phyloP scores from a whole-genome alignment of 495 filamentous ascomycete species.

The Xylaria flabelliformis region DNA sequence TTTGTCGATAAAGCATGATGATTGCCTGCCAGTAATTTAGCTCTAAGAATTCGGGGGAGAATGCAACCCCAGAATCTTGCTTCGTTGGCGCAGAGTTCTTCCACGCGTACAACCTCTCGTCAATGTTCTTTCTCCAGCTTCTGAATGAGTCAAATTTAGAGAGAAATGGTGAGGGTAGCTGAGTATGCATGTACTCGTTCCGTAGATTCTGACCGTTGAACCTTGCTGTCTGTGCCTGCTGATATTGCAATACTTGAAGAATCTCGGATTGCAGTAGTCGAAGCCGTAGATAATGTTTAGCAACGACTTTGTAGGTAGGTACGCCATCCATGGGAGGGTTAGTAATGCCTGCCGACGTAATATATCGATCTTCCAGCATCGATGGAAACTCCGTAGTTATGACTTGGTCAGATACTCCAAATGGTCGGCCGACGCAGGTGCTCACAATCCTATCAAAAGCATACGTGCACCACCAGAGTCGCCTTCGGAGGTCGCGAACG shows the following conservation, averaged over 20 bases:
- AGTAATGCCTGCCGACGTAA: conserved; percentile 80
- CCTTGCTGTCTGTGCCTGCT: conserved; percentile 73
- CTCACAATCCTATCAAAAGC: conserved; percentile 91
- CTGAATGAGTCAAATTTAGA: conserved; percentile 83
- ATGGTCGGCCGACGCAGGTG: conserved; percentile 90
- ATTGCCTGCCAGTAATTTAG: conserved; percentile 99
- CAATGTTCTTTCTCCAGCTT: conserved; percentile 87
- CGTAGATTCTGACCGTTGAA: conserved; percentile 60
- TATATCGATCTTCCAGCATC: conserved; percentile 83
- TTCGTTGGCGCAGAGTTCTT: conserved; percentile 79
- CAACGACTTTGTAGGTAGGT: conserved; percentile 86
- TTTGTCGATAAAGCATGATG: conserved; percentile 94
- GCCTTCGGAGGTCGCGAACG: conserved; percentile 82
- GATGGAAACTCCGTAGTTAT: conserved; percentile 95
- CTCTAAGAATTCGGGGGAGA: conserved; percentile 85
- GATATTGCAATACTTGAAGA: conserved; percentile 88
- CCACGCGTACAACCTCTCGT: conserved; percentile 84
- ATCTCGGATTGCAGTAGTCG: conserved; percentile 96
- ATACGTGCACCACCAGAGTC: conserved; percentile 97
- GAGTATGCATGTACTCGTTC: conserved; percentile 77
- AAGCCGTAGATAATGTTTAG: conserved; percentile 90
- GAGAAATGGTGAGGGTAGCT: conserved; percentile 84
- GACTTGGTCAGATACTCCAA: conserved; percentile 91
- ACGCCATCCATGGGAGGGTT: conserved; percentile 56
- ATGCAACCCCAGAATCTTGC: conserved; percentile 81